Evolutionary conservation across 371 early-diverging fungal species (phyloP), one percentile per base, ranked within the genome.

Genomic region (Coemansia sp.): DNA sequence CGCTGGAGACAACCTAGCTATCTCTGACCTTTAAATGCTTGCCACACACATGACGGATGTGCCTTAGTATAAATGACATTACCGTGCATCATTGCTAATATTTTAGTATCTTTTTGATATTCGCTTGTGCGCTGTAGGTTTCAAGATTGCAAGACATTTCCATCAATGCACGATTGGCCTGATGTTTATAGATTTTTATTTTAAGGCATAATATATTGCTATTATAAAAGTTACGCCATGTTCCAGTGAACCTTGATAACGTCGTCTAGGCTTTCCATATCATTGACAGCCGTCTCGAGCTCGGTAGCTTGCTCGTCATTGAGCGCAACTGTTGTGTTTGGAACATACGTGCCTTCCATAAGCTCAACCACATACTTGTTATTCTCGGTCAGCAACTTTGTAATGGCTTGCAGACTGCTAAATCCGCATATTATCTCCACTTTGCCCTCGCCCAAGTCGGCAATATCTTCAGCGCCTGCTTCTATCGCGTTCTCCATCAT

Each of bases 1-100:
- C 48, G 40, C 58, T 74, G 74, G 65, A 74, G 74, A 74, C 25
- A 28, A 65, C 52, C 42, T 44, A 33, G 65, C 65, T 71, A 57
- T 56, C 55, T 23, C 70, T 62, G 70, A 61, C 59, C 59, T 57
- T n/a, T n/a, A 9, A 6, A 3, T 55, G 28, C 55, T 6, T 7
- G 8, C 6, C 37, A n/a, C 44, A 44, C 44, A 44, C 44, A 16
- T 44, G 14, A 16, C 14, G 42, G 6, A 44, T 16, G 14, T 2
- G 6, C 12, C 12, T 6, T 44, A 16, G 44, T n/a, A 5, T 44
- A n/a, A 5, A 44, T 16, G n/a, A 44, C 44, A 14, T 44, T 44
- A 12, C 44, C 4, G n/a, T n/a, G 44, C 44, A 44, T 16, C 1
- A 44, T 44, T 44, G 44, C 44, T 44, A 44, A 44, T n/a, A 16